phyloP scores from a whole-genome alignment of 2,329 filamentous ascomycete species.

The Colletotrichum euphorbiae region DNA sequence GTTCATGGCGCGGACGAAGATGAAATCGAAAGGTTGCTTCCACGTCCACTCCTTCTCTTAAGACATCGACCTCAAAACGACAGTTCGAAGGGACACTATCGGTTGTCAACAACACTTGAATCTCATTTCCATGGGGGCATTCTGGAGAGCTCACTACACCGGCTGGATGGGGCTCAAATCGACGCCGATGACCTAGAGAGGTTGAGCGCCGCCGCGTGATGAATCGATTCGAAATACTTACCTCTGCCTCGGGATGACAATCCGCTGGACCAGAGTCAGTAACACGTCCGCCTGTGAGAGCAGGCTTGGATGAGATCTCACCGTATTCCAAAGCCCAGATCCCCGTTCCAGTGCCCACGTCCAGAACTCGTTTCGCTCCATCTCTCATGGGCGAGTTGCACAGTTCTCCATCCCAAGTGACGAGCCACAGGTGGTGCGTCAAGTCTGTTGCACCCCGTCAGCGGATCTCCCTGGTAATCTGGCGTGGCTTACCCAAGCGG shows the following conservation, averaged over 20 bases:
- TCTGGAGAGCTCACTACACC: background rate
- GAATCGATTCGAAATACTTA: background rate
- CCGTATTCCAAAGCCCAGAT: background rate
- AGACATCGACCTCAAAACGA: conserved; percentile 54
- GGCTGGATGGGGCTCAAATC: background rate
- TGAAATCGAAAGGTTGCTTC: conserved; percentile 64
- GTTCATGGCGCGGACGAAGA: conserved; percentile 66
- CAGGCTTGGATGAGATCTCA: background rate
- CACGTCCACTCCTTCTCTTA: conserved; percentile 45
- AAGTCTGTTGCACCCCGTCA: background rate
- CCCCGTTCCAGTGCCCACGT: conserved; percentile 16
- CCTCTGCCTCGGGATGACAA: background rate
- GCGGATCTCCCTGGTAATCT: background rate
- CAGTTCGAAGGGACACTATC: conserved; percentile 54
- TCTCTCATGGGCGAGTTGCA: conserved; percentile 44
- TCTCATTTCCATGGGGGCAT: rapidly evolving
- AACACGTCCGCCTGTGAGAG: no score
- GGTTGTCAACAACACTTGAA: background rate
- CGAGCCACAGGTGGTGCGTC: background rate
- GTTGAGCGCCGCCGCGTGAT: no score
- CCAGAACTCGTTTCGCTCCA: conserved; percentile 40
- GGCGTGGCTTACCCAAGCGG: background rate
- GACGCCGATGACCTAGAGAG: background rate
- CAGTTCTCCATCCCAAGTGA: conserved; percentile 43
- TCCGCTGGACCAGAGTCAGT: background rate